A percentile compares a stretch with the other conserved stretches of the same genome.
phyloP scores from a whole-genome alignment of 2,329 filamentous ascomycete species.

The Cercospora zeina region DNA sequence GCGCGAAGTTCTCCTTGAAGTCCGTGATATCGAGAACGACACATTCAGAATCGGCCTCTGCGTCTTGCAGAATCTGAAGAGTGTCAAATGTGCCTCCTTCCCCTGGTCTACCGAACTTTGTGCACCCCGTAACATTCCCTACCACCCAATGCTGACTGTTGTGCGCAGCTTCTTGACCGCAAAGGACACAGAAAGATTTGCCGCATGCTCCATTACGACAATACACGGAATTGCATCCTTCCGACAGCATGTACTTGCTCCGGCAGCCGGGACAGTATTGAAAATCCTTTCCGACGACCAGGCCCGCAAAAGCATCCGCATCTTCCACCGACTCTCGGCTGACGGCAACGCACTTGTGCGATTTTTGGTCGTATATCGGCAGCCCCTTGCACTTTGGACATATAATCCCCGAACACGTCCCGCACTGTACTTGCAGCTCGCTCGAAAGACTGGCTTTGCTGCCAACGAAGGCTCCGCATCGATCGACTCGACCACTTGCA shows the following conservation, averaged over 20 bases:
- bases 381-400: background rate
- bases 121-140: background rate
- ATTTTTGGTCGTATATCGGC: background rate
- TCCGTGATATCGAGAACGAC: background rate
- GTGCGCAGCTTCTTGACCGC: slow-evolving; percentile 7
- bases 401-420: background rate
- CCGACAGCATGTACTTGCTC: background rate
- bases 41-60: background rate
- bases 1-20: background rate
- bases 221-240: background rate
- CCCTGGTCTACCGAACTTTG: background rate
- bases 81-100: background rate
- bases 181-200: slow-evolving; percentile 8
- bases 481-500: background rate
- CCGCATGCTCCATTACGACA: background rate
- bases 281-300: background rate
- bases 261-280: slow-evolving; percentile 4
- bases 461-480: slow-evolving; percentile 1
- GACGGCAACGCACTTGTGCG: background rate
- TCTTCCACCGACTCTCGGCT: background rate
- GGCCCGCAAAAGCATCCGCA: slow-evolving; percentile 3
- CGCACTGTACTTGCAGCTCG: background rate
- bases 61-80: background rate
- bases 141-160: slow-evolving; percentile 6
- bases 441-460: background rate